Evolutionary conservation across 768 basidiomycete genomes (phyloP).

Genomic region (Lactifluus piperatus): DNA sequence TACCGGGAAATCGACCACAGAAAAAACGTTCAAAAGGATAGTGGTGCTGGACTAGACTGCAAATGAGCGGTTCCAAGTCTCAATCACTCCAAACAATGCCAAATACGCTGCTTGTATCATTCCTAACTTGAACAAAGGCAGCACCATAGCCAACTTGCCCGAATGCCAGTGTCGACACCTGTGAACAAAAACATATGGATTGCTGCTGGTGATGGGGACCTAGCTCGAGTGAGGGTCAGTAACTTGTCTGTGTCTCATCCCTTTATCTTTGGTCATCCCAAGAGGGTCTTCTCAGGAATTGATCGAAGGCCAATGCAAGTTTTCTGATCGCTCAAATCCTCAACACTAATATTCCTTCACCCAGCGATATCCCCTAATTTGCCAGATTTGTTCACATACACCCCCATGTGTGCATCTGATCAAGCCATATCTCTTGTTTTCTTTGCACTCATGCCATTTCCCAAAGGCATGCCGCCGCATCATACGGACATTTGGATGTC

Average conservation of each 20-base stretch:
- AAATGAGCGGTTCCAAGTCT: not conserved
- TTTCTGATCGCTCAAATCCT: slow-evolving; percentile 31
- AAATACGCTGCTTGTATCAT: not conserved
- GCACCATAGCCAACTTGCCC: not conserved
- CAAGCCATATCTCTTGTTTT: not conserved
- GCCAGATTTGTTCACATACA: slow-evolving; percentile 68
- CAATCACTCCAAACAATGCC: not conserved
- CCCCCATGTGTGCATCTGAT: slow-evolving; percentile 52
- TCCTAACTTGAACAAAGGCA: not conserved
- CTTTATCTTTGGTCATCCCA: slow-evolving; percentile 1
- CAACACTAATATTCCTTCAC: slow-evolving; percentile 7
- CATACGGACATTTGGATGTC: slow-evolving; percentile 73
- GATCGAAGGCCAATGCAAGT: slow-evolving; percentile 49
- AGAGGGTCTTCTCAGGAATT: slow-evolving; percentile 2
- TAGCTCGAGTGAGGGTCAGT: slow-evolving; percentile 59
- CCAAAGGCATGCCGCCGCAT: slow-evolving; percentile 84
- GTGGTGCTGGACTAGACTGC: not conserved
- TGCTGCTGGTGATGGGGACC: slow-evolving; percentile 85
- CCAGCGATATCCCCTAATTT: slow-evolving; percentile 55
- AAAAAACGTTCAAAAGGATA: not conserved
- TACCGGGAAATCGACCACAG: not conserved
- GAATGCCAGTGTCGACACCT: slow-evolving; percentile 28
- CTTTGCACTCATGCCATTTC: slow-evolving; percentile 11
- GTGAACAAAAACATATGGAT: slow-evolving; percentile 77
- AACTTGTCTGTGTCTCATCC: not conserved